Base-by-base conservation (phyloP, 2,329 filamentous ascomycete genomes). In the Sporothrix schenckii region DNA sequence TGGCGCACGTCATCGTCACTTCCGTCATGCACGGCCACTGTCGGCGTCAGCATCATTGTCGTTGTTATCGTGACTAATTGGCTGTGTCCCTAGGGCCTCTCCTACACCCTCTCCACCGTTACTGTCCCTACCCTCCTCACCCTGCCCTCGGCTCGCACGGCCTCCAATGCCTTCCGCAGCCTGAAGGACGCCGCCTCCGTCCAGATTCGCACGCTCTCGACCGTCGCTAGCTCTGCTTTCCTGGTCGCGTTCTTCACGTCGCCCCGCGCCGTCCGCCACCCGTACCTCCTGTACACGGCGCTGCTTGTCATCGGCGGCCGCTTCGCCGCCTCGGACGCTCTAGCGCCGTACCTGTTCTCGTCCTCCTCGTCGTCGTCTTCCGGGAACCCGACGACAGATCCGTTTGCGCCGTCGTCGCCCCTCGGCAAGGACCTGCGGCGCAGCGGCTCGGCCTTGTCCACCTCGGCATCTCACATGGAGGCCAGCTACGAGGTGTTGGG, bases 281-380 rank as follows among this genome's bases (percentile, higher is more conserved):
- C 94, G 0, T 98, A 97, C 79, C 88, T 97, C 34, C 81, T 97
- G 71, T 97, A 95, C 88, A 93, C 92, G 16, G 89, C 89, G 2
- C 81, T 93, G 34, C 85, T 93, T 70, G 87, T 89, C 56, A 83
- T 85, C 52, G 82, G 91, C 52, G 88, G 91, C 58, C 85, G 85
- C 27, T 82, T 87, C 58, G 83, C 81, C 67, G 83, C 84, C 39
- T 81, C 83, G 54, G 84, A 85, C 70, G 78, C 80, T 30, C 76
- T 88, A 53, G 80, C 85, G 19, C 83, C 85, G 1, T 80, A 80
- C 72, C 75, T 84, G 72, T 79, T 81, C 60, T 61, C 72, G 34
- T 72, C 76, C 65, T 61, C 66, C 50, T 65, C 24, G 49, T 63
- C 73, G 47, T 16, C 75, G 75, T 69, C 72, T 65, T 58, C 56